Conservation (phyloP, 2,329 filamentous ascomycete genomes). For the Camillea tinctor region DNA sequence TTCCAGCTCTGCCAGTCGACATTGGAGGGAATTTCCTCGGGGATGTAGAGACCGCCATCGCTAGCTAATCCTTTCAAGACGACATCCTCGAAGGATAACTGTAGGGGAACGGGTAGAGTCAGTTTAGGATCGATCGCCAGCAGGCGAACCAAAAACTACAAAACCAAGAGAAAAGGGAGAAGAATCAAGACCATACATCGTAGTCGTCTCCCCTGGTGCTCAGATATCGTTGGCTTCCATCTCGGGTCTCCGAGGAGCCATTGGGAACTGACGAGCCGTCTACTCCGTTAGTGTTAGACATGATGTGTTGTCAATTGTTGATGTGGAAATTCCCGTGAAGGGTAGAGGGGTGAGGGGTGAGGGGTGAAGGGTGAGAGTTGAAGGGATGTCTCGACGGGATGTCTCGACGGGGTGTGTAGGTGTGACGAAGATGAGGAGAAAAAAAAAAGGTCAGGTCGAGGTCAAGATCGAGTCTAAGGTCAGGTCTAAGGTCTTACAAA, state of each 20-base stretch:
- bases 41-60: conserved; percentile 88
- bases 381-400: no score
- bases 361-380: no score
- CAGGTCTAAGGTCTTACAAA: no score
- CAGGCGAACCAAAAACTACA: conserved; percentile 6
- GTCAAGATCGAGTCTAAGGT: no score
- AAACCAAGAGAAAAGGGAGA: conserved; percentile 9
- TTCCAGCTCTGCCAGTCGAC: conserved; percentile 69
- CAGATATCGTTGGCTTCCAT: conserved; percentile 48
- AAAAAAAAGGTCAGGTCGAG: no score
- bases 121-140: neutral
- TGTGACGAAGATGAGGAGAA: neutral
- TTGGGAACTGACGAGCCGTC: conserved; percentile 35
- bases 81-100: conserved; percentile 89
- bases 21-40: conserved; percentile 69
- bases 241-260: conserved; percentile 38
- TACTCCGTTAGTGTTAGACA: conserved; percentile 38
- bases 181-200: conserved; percentile 38
- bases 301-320: conserved; percentile 17
- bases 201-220: conserved; percentile 51
- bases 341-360: no score
- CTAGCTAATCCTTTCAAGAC: conserved; percentile 84
- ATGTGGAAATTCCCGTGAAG: neutral
- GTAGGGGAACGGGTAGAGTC: conserved; percentile 5
- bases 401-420: no score